Conservation (phyloP, 2,329 filamentous ascomycete species). For the Fusarium sp. region DNA sequence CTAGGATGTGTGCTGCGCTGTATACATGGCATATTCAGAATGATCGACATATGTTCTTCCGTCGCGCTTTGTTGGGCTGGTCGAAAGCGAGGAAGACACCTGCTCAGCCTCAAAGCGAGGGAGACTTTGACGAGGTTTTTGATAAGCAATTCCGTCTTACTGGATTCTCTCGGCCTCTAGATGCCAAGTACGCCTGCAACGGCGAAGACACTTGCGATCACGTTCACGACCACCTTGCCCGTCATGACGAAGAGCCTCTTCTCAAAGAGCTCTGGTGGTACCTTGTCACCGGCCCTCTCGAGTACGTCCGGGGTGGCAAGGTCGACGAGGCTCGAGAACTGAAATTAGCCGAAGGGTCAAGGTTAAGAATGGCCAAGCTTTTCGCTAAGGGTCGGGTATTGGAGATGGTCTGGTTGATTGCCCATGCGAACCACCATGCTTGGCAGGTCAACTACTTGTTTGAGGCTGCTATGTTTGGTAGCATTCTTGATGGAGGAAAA, state of each 20-base stretch:
- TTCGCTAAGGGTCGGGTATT: conserved; percentile 35
- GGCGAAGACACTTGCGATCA: conserved; percentile 35
- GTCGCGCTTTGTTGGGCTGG: conserved; percentile 48
- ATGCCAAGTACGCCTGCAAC: conserved; percentile 26
- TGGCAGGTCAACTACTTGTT: conserved; percentile 50
- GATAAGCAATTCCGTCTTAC: conserved; percentile 45
- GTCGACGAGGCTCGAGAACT: conserved; percentile 24
- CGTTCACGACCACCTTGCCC: conserved; percentile 14
- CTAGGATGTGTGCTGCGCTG: conserved; percentile 48
- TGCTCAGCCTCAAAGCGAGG: conserved; percentile 42
- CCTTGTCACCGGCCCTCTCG: conserved; percentile 27
- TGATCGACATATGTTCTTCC: conserved; percentile 49
- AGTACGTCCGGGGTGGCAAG: conserved; percentile 32
- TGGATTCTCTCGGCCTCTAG: conserved; percentile 42
- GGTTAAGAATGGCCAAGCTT: conserved; percentile 39
- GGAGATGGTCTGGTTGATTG: conserved; percentile 44
- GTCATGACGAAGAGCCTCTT: conserved; percentile 20
- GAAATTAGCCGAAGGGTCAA: conserved; percentile 29
- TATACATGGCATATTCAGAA: conserved; percentile 51
- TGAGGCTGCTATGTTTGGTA: conserved; percentile 51
- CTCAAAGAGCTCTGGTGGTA: conserved; percentile 37
- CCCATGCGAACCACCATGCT: conserved; percentile 42
- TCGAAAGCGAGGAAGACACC: conserved; percentile 45
- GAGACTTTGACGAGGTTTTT: conserved; percentile 49
- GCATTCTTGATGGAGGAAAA: conserved; percentile 46